Evolutionary conservation across 2,329 filamentous ascomycete species (phyloP), one percentile per base, ranked within the genome.

Genomic region (Colletotrichum costaricense): DNA sequence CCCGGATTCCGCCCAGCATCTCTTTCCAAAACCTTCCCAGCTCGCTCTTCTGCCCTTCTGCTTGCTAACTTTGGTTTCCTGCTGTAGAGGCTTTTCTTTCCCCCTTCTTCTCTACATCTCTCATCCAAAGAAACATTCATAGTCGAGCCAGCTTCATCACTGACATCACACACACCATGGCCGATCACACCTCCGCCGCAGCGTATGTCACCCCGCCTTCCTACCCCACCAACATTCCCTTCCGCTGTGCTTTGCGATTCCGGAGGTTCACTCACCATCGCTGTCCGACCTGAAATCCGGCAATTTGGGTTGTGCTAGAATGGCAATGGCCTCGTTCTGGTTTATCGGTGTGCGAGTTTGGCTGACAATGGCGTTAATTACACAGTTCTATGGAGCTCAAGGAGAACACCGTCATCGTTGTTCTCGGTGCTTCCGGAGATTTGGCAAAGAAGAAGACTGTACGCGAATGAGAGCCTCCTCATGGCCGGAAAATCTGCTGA

Each of bases 371-470:
- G 60, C 28, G 60, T 35, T 55, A 14, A 9, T 28, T 52, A 60
- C 62, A 78, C 83, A 97, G 95, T 82, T 92, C 91, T 80, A 89
- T 97, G 85, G 97, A 99, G 91, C 93, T 99, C 82, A 99, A 98
- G 90, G 95, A 98, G 82, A 97, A 99, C 90, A 99, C 97, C 77
- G 91, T 95, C 82, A 97, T 99, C 80, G 91, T 99, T 80, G 97
- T 99, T 80, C 92, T 99, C 78, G 97, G 97, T 81, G 97, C 97
- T 77, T 99, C 97, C 66, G 97, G 97, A 80, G 97, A 99, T 89
- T 88, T 99, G 78, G 97, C 97, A 64, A 99, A 99, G 91, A 99
- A 99, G 93, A 99, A 99, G 93, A 99, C 97, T 58, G 95, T 97
- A 86, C 83, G 75, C 63, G 71, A 38, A 33, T 59, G 49, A 54